These are phyloP conservation scores for Apiospora malaysiana DNA, from an alignment of 2,329 filamentous ascomycete species.

Conservation along the genomic window DNA sequence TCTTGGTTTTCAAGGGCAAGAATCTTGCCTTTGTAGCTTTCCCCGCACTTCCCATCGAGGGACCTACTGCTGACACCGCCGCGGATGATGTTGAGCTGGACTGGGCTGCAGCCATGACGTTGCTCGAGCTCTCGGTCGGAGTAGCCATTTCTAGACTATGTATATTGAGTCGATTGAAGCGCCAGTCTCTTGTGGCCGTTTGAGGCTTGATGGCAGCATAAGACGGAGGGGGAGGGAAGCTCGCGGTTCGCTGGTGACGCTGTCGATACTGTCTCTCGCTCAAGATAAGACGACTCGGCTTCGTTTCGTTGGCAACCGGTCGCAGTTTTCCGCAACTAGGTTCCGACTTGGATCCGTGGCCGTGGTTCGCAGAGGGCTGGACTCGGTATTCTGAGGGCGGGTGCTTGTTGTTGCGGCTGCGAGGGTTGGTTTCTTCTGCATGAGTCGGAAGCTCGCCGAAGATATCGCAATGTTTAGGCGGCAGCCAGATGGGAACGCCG, in stretches of 20 bases:
- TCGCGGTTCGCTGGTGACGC: constrained; percentile 44
- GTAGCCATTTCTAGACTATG: constrained; percentile 72
- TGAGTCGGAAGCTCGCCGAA: constrained; percentile 63
- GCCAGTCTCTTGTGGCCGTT: constrained; percentile 71
- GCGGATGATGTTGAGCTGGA: constrained; percentile 48
- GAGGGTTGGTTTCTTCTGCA: constrained; percentile 25
- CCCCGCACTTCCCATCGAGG: constrained; percentile 63
- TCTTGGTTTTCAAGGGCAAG: constrained; percentile 70
- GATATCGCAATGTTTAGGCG: constrained; percentile 53
- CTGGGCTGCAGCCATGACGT: constrained; percentile 43
- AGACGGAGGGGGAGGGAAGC: constrained; percentile 50
- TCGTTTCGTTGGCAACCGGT: constrained; percentile 38
- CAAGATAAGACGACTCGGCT: constrained; percentile 45
- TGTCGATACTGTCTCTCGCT: constrained; percentile 46
- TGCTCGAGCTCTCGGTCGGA: constrained; percentile 30
- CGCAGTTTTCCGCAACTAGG: constrained; percentile 50
- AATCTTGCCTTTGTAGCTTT: constrained; percentile 84
- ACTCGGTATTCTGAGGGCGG: constrained; percentile 20
- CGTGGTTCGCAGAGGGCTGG: constrained; percentile 19
- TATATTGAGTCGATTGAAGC: constrained; percentile 79
- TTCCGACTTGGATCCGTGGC: constrained; percentile 28
- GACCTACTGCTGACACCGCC: constrained; percentile 60
- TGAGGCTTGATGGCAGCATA: constrained; percentile 52
- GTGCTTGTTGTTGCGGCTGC: constrained; percentile 23
- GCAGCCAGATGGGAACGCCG: constrained; percentile 54